A percentile compares a stretch with the other conserved stretches of the same genome.
phyloP scores from a whole-genome alignment of 345 rosid species.

The Barbarea vulgaris region DNA sequence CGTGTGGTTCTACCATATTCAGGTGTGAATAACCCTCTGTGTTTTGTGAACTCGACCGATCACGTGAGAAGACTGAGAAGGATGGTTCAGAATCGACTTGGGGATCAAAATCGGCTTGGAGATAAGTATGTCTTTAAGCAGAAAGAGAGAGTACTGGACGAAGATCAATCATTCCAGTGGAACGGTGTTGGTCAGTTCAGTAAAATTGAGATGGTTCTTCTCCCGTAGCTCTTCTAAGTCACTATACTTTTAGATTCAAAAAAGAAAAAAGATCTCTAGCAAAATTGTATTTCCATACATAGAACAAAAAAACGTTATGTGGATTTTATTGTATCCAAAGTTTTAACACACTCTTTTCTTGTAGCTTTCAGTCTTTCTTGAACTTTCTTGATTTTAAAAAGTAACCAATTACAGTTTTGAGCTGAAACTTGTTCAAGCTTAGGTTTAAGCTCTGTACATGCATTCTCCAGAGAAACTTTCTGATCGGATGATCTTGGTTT shows the following conservation, averaged over 20 bases:
- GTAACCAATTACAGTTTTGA: too few relatives aligned
- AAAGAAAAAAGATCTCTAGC: background rate
- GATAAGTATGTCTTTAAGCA: constrained; percentile 77
- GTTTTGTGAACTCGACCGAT: constrained; percentile 47
- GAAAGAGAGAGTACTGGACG: constrained; percentile 76
- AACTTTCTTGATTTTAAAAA: too few relatives aligned
- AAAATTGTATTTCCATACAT: background rate
- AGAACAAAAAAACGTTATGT: background rate
- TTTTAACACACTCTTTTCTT: background rate
- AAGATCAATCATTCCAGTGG: constrained; percentile 77
- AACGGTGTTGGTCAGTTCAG: constrained; percentile 65
- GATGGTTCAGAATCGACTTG: constrained; percentile 55
- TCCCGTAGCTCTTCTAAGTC: background rate
- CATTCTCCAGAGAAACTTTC: too few relatives aligned
- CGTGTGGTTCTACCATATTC: background rate
- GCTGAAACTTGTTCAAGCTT: background rate
- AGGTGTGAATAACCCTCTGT: constrained; percentile 54
- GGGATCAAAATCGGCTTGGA: constrained; percentile 47
- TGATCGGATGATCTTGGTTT: too few relatives aligned
- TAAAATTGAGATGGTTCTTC: constrained; percentile 54
- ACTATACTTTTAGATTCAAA: too few relatives aligned
- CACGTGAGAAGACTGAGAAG: constrained; percentile 58
- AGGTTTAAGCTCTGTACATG: too few relatives aligned
- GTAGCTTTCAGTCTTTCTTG: background rate
- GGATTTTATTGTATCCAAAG: background rate